phyloP scores from a whole-genome alignment of 768 basidiomycete genomes.

The Suillus lakei region DNA sequence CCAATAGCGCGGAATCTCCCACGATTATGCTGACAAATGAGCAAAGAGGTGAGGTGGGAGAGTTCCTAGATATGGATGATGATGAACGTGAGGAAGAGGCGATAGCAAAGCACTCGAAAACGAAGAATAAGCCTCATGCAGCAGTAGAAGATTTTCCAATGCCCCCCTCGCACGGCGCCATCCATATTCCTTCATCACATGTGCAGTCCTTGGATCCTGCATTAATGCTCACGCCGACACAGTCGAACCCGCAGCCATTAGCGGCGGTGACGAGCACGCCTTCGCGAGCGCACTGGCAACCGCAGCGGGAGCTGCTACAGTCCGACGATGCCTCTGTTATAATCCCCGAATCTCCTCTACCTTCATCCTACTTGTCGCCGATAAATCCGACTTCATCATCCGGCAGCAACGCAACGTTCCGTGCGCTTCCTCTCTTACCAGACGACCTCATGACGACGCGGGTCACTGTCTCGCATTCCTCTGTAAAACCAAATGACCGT shows the following conservation, averaged over 20 bases:
- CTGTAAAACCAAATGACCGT: conserved; percentile 86
- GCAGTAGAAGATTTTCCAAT: conserved; percentile 58
- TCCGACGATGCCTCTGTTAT: conserved; percentile 21
- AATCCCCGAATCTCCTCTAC: conserved; percentile 34
- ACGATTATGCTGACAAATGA: conserved; percentile 18
- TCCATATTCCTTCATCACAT: conserved; percentile 14
- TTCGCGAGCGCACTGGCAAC: conserved; percentile 29
- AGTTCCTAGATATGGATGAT: conserved; percentile 68
- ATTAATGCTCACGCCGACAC: conserved; percentile 16
- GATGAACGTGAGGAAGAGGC: conserved; percentile 38
- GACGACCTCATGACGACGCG: conserved; percentile 75
- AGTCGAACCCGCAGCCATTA: conserved; percentile 26
- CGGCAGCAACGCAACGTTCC: conserved; percentile 53
- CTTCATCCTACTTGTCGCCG: conserved; percentile 35
- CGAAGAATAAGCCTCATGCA: conserved; percentile 41
- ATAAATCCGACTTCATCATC: conserved; percentile 26
- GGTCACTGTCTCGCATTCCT: conserved; percentile 76
- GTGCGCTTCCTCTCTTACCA: conserved; percentile 71
- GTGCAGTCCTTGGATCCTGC: conserved; percentile 9
- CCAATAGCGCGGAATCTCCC: conserved; percentile 9
- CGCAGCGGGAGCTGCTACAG: conserved; percentile 25
- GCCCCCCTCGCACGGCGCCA: conserved; percentile 40
- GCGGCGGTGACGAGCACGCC: conserved; percentile 9
- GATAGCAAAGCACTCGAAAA: conserved; percentile 16
- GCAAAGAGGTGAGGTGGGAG: conserved; percentile 40